phyloP scores from a whole-genome alignment of 2,329 filamentous ascomycete genomes.

The Aspergillus ochraceus region DNA sequence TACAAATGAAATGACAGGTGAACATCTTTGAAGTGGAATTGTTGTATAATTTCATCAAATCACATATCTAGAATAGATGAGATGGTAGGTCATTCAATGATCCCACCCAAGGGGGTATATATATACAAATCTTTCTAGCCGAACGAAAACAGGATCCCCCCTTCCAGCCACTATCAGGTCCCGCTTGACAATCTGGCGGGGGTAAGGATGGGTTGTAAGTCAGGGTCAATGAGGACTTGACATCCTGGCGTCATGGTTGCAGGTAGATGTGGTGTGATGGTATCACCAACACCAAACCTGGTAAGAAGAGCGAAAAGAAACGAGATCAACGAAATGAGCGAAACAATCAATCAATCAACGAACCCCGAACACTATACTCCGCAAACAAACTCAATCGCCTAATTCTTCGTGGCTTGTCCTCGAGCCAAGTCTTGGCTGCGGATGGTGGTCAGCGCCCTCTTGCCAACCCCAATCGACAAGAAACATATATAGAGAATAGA shows the following conservation, averaged over 20 bases:
- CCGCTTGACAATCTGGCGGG: constrained; percentile 11
- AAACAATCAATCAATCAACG: neutral
- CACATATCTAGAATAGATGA: neutral
- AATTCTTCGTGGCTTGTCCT: neutral
- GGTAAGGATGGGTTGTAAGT: neutral
- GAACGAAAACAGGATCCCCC: constrained; percentile 1
- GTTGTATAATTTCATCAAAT: neutral
- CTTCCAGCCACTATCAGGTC: constrained; percentile 7
- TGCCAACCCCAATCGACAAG: neutral
- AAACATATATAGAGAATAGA: constrained; percentile 1
- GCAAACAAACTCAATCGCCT: neutral
- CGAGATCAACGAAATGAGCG: neutral
- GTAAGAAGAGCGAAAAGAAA: neutral
- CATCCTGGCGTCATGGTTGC: too few relatives aligned
- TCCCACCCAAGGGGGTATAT: neutral
- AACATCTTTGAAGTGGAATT: neutral
- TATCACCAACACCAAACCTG: neutral
- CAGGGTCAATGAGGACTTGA: neutral
- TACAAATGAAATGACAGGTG: neutral
- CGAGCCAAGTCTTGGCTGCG: constrained; percentile 1
- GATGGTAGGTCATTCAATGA: neutral
- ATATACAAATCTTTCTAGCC: neutral
- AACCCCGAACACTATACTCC: too few relatives aligned
- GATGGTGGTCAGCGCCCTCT: neutral
- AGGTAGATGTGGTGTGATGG: neutral